A percentile compares a stretch with the other conserved stretches of the same genome.
Evolutionary conservation across 495 filamentous ascomycete genomes (phyloP).

Genomic region (Penicillium maclennaniae): DNA sequence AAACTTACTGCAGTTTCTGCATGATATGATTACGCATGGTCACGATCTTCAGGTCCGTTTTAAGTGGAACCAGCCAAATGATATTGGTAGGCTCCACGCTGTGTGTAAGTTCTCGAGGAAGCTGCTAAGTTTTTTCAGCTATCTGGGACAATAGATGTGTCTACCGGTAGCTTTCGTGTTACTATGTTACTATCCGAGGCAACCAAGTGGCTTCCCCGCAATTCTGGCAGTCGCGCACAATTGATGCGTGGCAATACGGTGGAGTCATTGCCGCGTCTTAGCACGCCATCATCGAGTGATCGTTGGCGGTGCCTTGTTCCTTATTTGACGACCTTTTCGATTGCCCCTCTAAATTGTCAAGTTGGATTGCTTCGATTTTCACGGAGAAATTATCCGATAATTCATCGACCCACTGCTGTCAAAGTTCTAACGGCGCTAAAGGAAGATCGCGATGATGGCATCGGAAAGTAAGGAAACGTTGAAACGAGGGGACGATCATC

Average conservation of each 20-base stretch:
- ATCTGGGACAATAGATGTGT: constrained; percentile 75
- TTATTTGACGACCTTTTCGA: no score
- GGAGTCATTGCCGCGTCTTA: not conserved
- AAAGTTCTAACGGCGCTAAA: no score
- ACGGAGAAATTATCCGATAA: no score
- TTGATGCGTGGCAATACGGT: not conserved
- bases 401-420: no score
- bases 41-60: constrained; percentile 70
- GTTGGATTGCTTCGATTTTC: no score
- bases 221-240: not conserved
- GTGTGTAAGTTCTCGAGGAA: not conserved
- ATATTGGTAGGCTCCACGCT: constrained; percentile 36
- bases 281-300: not conserved
- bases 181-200: no score
- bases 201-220: no score
- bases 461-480: no score
- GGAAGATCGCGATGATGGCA: no score
- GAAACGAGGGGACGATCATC: no score
- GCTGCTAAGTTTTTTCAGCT: constrained; percentile 30
- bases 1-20: constrained; percentile 55
- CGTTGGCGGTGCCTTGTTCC: not conserved
- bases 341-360: not conserved
- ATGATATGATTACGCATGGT: constrained; percentile 58
- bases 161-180: no score
- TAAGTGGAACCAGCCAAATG: constrained; percentile 52